Conservation (phyloP, 768 basidiomycete species). For the Lentinula sp. region DNA sequence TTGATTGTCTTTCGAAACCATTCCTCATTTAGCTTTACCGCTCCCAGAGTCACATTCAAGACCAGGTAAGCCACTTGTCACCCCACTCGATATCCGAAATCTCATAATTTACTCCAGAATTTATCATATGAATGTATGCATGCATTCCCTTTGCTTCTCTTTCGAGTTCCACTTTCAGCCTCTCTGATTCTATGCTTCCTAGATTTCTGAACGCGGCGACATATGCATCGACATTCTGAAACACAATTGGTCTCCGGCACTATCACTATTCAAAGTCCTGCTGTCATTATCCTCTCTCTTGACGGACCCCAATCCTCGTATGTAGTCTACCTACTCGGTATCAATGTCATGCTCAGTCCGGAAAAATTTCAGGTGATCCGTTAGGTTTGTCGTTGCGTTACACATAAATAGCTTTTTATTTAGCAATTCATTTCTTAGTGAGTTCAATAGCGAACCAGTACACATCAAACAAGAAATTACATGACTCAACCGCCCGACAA, state of each 20-base stretch:
- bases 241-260: conserved; percentile 89
- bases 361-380: conserved; percentile 51
- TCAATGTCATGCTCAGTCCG: neutral
- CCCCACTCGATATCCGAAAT: neutral
- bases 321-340: conserved; percentile 20
- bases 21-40: conserved; percentile 53
- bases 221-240: conserved; percentile 92
- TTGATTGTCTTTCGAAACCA: conserved; percentile 4
- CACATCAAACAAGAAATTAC: conserved; percentile 54
- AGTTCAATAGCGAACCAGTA: conserved; percentile 76
- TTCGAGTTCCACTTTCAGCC: neutral
- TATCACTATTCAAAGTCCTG: conserved; percentile 92
- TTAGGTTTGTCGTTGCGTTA: conserved; percentile 38
- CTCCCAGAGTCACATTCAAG: conserved; percentile 70
- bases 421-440: conserved; percentile 3
- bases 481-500: conserved; percentile 72
- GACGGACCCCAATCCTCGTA: conserved; percentile 92
- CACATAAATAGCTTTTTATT: neutral
- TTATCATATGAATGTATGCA: conserved; percentile 77
- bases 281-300: conserved; percentile 88
- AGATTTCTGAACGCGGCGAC: conserved; percentile 70
- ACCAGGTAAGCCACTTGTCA: conserved; percentile 47
- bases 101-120: conserved; percentile 38
- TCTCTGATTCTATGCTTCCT: neutral
- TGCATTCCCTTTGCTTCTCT: neutral